Base-by-base conservation (phyloP, 768 basidiomycete species). In the Phylloporus scabripes region DNA sequence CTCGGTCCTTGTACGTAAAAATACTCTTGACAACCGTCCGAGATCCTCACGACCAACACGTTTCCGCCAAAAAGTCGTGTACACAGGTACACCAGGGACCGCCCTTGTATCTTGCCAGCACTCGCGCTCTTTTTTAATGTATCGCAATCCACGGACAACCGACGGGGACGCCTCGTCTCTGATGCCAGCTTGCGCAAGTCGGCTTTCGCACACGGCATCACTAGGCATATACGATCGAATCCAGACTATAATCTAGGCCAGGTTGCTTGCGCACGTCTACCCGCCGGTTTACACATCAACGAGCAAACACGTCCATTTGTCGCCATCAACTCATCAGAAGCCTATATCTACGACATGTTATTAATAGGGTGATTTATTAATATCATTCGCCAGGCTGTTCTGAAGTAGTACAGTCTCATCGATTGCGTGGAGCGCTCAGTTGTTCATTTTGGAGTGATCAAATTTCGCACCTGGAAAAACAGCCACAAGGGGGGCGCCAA, bases 1-100 rank as follows among this genome's bases (percentile, higher is more conserved):
- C 49, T 62, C 51, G 60, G 53, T 50, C 39, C 10, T 12, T 15
- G 34, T 49, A 61, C 52, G 52, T 55, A 47, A 44, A 26, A 9
- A 15, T 15, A 33, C 14, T 17, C 6, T n/a, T 18, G 40, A 23
- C 45, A 21, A n/a, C 18, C 50, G 26, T 52, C 60, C 41, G 46
- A 57, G 54, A 48, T 31, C 46, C 53, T 53, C 40, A 10, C 23
- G 7, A 41, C 43, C 48, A 55, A 61, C 61, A 63, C 61, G 61
- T 63, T 63, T 36, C 38, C 24, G 28, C 46, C 28, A 31, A 32
- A 36, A 46, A n/a, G 14, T 46, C 31, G 29, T 46, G 24, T 23
- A 37, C 53, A 45, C 53, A 50, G 46, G 45, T 51, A 17, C 44
- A 24, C 46, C 45, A 37, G 24, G 46, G 24, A 26, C 20, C 14